These are phyloP conservation scores for Podila verticillata DNA, from an alignment of 192 early-diverging fungal genomes.

Conservation along the genomic window DNA sequence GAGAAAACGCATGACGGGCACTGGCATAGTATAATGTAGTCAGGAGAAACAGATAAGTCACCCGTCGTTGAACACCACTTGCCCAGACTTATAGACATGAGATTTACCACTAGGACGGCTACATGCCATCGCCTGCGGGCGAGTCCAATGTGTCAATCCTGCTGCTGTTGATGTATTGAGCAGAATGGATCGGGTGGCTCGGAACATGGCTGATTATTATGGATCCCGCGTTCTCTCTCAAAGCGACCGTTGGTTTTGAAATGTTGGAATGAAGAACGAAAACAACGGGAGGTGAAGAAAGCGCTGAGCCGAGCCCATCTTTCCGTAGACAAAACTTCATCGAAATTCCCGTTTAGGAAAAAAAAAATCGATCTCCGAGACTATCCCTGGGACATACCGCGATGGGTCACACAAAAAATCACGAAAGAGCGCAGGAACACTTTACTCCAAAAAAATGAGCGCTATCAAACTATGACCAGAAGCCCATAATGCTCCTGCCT, in stretches of 20 bases:
- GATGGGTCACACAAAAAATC: too few species aligned
- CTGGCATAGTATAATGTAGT: not conserved
- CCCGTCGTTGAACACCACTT: not conserved
- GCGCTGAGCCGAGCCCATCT: not conserved
- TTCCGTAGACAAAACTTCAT: not conserved
- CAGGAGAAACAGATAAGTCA: not conserved
- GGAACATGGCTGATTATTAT: slow-evolving; percentile 19
- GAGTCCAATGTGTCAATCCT: slow-evolving; percentile 3
- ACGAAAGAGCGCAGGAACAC: too few species aligned
- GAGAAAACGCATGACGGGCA: slow-evolving; percentile 18
- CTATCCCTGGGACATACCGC: not conserved
- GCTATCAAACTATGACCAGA: slow-evolving; percentile 24
- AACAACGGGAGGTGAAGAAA: not conserved
- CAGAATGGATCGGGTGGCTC: slow-evolving; percentile 18
- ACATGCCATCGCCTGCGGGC: not conserved
- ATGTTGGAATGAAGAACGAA: not conserved
- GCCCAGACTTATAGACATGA: not conserved
- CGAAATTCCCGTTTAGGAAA: not conserved
- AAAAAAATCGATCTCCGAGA: not conserved
- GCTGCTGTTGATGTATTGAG: not conserved
- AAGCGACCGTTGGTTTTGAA: not conserved
- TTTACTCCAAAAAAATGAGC: too few species aligned
- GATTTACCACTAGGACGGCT: slow-evolving; percentile 23
- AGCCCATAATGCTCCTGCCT: slow-evolving; percentile 39
- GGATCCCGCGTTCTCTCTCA: not conserved